Base-by-base conservation (phyloP, 371 early-diverging fungal species). In the Lichtheimia corymbifera region DNA sequence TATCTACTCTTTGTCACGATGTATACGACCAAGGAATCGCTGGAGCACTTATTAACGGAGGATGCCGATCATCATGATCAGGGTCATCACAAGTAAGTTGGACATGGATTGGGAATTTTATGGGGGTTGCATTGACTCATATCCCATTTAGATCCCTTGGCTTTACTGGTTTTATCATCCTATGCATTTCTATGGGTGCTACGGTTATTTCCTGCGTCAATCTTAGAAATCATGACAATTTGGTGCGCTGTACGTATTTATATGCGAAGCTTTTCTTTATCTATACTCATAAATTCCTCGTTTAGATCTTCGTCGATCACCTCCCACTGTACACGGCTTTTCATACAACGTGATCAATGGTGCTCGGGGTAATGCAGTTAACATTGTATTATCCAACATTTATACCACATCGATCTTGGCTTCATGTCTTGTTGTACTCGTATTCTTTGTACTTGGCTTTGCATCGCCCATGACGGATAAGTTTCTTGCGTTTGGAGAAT, bases 1-100 rank as follows among this genome's bases (percentile, higher is more conserved):
- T 88, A 80, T 60, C 68, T 88, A 22, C 61, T 88, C 44, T 88
- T 86, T 65, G 82, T 76, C n/a, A 84, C 85, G 3, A 85, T 88
- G 84, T 80, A 86, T 60, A 83, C 80, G 61, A 77, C 83, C n/a
- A 88, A 88, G 60, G 88, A 88, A 70, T 82, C 84, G 17, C 62
- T 86, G 22, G 86, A 88, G 50, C 86, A 88, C 62, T 59, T 84
- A 24, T 71, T 88, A 55, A 65, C 84, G 25, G 83, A 81, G 55
- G 42, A 28, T 22, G 51, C 41, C 5, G 74, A 68, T 11, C 73
- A 77, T 22, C 79, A 84, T 53, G 76, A 78, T 45, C 66, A 70
- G 14, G 74, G 66, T 42, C 71, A 70, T 41, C 63, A 66, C 13
- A 71, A 74, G 70, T 67, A 72, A 71, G 57, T 52, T 55, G 12